Conservation (phyloP, 2,329 filamentous ascomycete species). For the Aspergillus candidus region DNA sequence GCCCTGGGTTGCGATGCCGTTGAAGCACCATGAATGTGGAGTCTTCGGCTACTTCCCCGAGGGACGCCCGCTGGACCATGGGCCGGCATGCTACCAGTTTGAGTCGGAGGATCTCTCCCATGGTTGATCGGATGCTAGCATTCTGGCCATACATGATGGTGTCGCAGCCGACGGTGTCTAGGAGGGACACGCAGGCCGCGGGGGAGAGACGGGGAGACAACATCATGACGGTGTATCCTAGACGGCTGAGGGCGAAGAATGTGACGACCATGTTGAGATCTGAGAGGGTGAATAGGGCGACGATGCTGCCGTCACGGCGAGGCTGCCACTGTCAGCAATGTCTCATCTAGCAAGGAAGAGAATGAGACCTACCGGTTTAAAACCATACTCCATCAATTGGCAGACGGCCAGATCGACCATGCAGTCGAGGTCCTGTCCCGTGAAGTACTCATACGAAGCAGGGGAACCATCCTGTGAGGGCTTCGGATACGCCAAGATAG, state of each 20-base stretch:
- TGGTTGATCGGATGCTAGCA: slow-evolving; percentile 26
- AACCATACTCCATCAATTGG: slow-evolving; percentile 21
- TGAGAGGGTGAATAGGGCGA: slow-evolving; percentile 38
- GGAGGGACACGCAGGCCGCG: slow-evolving; percentile 36
- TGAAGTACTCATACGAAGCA: slow-evolving; percentile 38
- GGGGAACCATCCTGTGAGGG: slow-evolving; percentile 21
- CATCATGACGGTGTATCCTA: slow-evolving; percentile 41
- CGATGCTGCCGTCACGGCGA: slow-evolving; percentile 15
- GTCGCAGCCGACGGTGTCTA: slow-evolving; percentile 30
- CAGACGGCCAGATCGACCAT: slow-evolving; percentile 37
- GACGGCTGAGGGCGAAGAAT: slow-evolving; percentile 41
- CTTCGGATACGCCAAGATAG: slow-evolving; percentile 39
- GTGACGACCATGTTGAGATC: slow-evolving; percentile 40
- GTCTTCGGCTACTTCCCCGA: slow-evolving; percentile 7
- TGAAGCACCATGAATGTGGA: slow-evolving; percentile 14
- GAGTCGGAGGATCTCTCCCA: slow-evolving; percentile 22
- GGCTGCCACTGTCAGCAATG: slow-evolving; percentile 8
- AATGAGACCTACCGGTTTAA: slow-evolving; percentile 10
- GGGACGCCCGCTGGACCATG: slow-evolving; percentile 13
- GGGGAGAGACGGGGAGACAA: slow-evolving; percentile 41
- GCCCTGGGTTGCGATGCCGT: slow-evolving; percentile 17
- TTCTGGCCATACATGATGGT: slow-evolving; percentile 35
- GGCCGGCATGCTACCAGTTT: slow-evolving; percentile 22
- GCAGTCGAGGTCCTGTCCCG: slow-evolving; percentile 35
- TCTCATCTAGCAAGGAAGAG: too few relatives aligned